These are phyloP conservation scores for Leptographium galeiforme DNA, from an alignment of 2,329 filamentous ascomycete genomes.

Conservation along the genomic window DNA sequence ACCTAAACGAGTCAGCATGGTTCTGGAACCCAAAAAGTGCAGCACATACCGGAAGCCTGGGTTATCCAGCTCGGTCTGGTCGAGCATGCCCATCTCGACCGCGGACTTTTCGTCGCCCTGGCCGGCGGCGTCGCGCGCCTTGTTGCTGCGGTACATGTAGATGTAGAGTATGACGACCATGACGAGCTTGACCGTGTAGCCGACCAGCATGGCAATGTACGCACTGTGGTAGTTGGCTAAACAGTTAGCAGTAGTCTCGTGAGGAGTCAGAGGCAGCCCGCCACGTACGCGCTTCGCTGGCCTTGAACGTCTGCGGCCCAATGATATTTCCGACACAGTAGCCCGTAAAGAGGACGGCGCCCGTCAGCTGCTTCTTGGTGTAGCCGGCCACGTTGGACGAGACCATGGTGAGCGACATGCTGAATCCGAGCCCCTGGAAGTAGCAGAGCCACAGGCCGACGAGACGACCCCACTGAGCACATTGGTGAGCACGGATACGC, in stretches of 20 bases:
- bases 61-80: slow-evolving; percentile 16
- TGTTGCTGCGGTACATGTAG: slow-evolving; percentile 42
- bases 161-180: slow-evolving; percentile 36
- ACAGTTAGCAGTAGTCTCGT: neutral
- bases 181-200: slow-evolving; percentile 37
- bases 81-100: slow-evolving; percentile 10
- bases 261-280: too few relatives aligned
- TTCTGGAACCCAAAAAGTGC: too few relatives aligned
- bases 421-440: slow-evolving; percentile 24
- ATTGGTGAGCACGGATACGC: neutral
- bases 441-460: slow-evolving; percentile 38
- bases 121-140: slow-evolving; percentile 35
- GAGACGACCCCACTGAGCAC: slow-evolving; percentile 34
- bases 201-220: slow-evolving; percentile 41
- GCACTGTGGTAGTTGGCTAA: slow-evolving; percentile 29
- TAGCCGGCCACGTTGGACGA: slow-evolving; percentile 38
- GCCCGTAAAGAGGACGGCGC: slow-evolving; percentile 35
- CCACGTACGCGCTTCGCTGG: slow-evolving; percentile 24
- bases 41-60: slow-evolving; percentile 13
- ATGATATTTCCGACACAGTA: slow-evolving; percentile 43
- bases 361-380: slow-evolving; percentile 41
- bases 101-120: slow-evolving; percentile 21
- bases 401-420: slow-evolving; percentile 38
- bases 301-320: slow-evolving; percentile 38
- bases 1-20: too few relatives aligned